These are phyloP conservation scores for Kodamaea plutei DNA, from an alignment of 1,139 yeast species.

Conservation along the genomic window DNA sequence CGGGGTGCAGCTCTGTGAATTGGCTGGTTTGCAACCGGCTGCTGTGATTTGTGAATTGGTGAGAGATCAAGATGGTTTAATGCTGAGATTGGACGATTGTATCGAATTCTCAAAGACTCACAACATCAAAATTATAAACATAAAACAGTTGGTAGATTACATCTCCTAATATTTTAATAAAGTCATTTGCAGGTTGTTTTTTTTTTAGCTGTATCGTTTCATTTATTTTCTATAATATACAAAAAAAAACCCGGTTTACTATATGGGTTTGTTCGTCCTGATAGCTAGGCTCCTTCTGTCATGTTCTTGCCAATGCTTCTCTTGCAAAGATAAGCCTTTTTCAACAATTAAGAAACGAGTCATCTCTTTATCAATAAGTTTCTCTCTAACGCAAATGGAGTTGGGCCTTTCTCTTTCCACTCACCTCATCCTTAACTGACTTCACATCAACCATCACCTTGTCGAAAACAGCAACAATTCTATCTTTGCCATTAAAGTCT, in stretches of 20 bases:
- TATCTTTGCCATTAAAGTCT: conserved; percentile 37
- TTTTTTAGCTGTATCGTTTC: too few relatives aligned
- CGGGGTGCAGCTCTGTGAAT: conserved; percentile 77
- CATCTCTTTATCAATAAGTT: too few relatives aligned
- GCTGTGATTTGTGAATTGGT: conserved; percentile 94
- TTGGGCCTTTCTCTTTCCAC: conserved; percentile 92
- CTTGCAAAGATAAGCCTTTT: too few relatives aligned
- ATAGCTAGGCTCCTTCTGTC: too few relatives aligned
- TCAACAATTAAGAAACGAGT: too few relatives aligned
- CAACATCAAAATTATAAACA: conserved; percentile 70
- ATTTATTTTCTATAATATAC: too few relatives aligned
- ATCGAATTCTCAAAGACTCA: conserved; percentile 59
- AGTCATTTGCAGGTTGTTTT: neutral
- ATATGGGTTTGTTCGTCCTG: too few relatives aligned
- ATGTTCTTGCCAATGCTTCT: too few relatives aligned
- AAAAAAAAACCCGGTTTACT: too few relatives aligned
- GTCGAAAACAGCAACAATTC: conserved; percentile 73
- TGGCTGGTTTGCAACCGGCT: conserved; percentile 79
- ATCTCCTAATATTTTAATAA: conserved; percentile 13
- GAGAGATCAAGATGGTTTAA: conserved; percentile 86
- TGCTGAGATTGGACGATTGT: conserved; percentile 94
- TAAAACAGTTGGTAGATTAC: conserved; percentile 68
- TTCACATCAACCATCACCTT: conserved; percentile 78
- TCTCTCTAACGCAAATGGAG: conserved; percentile 28
- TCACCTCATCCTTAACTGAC: conserved; percentile 77